phyloP scores from a whole-genome alignment of 805 yeast genomes.

The Candida ponderosae region DNA sequence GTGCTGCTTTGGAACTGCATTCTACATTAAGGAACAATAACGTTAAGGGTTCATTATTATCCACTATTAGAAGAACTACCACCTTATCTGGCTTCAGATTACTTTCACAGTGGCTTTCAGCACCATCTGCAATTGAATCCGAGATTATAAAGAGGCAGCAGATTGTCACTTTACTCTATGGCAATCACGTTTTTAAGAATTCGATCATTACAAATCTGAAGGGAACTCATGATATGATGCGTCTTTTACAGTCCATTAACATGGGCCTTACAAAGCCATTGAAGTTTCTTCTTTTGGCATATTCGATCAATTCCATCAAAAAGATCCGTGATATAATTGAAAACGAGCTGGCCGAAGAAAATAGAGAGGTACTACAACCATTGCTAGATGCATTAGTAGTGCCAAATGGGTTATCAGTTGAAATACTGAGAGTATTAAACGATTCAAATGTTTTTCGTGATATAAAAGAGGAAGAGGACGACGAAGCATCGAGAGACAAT shows the following conservation, averaged over 20 bases:
- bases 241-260: conserved; percentile 52
- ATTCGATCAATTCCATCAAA: conserved; percentile 32
- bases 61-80: conserved; percentile 63
- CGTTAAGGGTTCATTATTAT: conserved; percentile 60
- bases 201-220: conserved; percentile 29
- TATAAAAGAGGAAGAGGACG: conserved; percentile 9
- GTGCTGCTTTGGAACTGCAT: conserved; percentile 67
- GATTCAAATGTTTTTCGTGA: too few species aligned
- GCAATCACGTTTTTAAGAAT: conserved; percentile 21
- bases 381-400: conserved; percentile 25
- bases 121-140: conserved; percentile 58
- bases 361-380: conserved; percentile 15
- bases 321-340: conserved; percentile 22
- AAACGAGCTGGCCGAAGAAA: conserved; percentile 11
- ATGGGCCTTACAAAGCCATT: conserved; percentile 37
- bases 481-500: conserved; percentile 7
- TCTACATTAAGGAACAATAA: conserved; percentile 49
- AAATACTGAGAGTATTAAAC: conserved; percentile 26
- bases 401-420: conserved; percentile 32
- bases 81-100: conserved; percentile 78
- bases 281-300: conserved; percentile 36
- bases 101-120: conserved; percentile 73
- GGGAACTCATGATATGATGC: conserved; percentile 46
- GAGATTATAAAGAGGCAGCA: conserved; percentile 53
- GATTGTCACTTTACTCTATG: conserved; percentile 36